Conservation (phyloP, 495 filamentous ascomycete genomes). For the Aspergillus sparsus region DNA sequence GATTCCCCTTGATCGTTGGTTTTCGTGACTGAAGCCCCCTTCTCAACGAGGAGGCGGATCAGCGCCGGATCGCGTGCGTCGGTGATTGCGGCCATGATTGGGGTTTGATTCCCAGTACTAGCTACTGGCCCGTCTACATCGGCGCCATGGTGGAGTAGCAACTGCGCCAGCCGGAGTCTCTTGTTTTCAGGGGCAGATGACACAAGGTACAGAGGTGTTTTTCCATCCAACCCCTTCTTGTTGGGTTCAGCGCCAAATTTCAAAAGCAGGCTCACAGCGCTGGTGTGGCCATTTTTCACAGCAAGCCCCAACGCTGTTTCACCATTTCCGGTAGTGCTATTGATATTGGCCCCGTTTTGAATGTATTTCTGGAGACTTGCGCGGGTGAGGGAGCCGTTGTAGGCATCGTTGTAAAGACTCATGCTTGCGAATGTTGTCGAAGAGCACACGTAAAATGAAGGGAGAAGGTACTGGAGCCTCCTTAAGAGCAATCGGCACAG, state of each 20-base stretch:
- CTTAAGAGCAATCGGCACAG: too few relatives aligned
- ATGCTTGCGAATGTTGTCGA: too few relatives aligned
- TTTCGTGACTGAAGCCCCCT: not conserved
- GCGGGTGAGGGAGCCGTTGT: constrained; percentile 2
- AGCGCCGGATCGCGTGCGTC: not conserved
- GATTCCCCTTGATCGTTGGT: constrained; percentile 2
- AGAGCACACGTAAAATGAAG: too few relatives aligned
- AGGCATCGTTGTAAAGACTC: constrained; percentile 2
- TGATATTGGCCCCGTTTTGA: not conserved
- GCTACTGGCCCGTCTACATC: not conserved
- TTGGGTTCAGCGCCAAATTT: not conserved
- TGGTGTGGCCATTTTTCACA: not conserved
- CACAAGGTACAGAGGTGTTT: constrained; percentile 5
- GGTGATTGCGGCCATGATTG: constrained; percentile 4
- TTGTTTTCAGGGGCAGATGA: not conserved
- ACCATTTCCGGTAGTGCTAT: not conserved
- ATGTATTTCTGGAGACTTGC: not conserved
- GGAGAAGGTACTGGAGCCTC: too few relatives aligned
- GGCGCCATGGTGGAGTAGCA: not conserved
- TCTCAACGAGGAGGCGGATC: not conserved
- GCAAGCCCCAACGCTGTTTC: not conserved
- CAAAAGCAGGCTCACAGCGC: constrained; percentile 6
- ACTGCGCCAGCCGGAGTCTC: not conserved
- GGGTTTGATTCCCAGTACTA: constrained; percentile 1
- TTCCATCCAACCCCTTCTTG: constrained; percentile 4